A percentile compares a stretch with the other conserved stretches of the same genome.
These are phyloP conservation scores for Vitis riparia DNA, from an alignment of 164 flowering plant genomes.

Conservation along the genomic window DNA sequence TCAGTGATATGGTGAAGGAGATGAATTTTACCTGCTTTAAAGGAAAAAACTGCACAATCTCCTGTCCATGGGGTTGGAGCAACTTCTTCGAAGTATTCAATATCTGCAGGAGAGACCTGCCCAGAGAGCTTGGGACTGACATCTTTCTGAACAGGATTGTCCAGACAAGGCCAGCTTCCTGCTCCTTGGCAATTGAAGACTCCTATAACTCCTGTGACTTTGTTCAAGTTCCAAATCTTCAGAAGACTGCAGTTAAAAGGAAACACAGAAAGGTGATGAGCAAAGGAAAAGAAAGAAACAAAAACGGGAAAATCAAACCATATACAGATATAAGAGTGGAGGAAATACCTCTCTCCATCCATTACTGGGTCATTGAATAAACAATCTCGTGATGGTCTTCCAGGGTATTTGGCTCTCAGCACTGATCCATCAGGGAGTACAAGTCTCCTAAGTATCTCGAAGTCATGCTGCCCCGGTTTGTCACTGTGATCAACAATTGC, in stretches of 20 bases:
- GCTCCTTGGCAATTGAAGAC: constrained; percentile 77
- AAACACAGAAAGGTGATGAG: neutral
- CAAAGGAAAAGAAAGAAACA: neutral
- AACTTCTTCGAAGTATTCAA: constrained; percentile 57
- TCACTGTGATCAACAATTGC: constrained; percentile 43
- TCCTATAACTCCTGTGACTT: constrained; percentile 57
- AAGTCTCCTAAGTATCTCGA: constrained; percentile 56
- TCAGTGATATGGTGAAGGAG: neutral
- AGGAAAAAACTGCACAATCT: constrained; percentile 59
- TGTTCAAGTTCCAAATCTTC: constrained; percentile 76
- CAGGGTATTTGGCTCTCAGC: constrained; percentile 63
- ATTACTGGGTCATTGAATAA: constrained; percentile 64
- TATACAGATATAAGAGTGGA: neutral
- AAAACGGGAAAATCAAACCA: neutral
- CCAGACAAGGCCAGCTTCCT: constrained; percentile 57
- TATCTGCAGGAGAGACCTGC: constrained; percentile 47
- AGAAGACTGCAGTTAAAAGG: constrained; percentile 40
- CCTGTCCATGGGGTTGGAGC: constrained; percentile 46
- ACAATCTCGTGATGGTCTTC: constrained; percentile 68
- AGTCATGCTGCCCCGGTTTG: constrained; percentile 67
- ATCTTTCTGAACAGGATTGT: constrained; percentile 19
- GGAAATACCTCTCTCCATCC: constrained; percentile 56
- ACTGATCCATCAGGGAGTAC: constrained; percentile 82
- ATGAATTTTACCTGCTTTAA: constrained; percentile 31
- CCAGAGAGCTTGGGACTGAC: constrained; percentile 27